A percentile compares a stretch with the other conserved stretches of the same genome.
phyloP scores from a whole-genome alignment of 2,329 filamentous ascomycete species.

The Ophiostoma angusticollis region DNA sequence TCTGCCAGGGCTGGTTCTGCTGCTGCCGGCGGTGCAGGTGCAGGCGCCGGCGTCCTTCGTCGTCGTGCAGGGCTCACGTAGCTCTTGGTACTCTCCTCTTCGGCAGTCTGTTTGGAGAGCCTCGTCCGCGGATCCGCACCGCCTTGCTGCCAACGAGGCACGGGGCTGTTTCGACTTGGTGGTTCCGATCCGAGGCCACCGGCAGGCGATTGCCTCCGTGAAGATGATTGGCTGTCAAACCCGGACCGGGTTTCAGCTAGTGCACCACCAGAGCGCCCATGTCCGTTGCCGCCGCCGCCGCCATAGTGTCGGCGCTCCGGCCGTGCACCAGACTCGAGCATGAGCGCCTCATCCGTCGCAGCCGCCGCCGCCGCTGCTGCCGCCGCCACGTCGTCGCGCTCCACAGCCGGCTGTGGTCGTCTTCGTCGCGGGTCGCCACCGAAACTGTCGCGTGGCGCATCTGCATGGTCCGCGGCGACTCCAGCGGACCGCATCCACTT shows the following conservation, averaged over 20 bases:
- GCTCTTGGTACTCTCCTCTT: conserved; percentile 68
- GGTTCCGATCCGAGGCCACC: conserved; percentile 18
- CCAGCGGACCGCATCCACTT: conserved; percentile 86
- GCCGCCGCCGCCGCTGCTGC: not conserved
- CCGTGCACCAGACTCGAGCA: conserved; percentile 56
- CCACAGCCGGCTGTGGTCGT: too few relatives aligned
- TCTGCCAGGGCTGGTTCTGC: conserved; percentile 16
- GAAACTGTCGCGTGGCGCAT: conserved; percentile 14
- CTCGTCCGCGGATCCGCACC: conserved; percentile 41
- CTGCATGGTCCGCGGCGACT: conserved; percentile 27
- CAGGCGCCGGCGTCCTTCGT: conserved; percentile 44
- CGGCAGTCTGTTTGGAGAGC: conserved; percentile 58
- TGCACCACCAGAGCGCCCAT: too few relatives aligned
- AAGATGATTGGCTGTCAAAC: conserved; percentile 18
- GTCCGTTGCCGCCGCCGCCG: conserved; percentile 15
- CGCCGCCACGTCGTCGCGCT: too few relatives aligned
- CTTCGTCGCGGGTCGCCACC: not conserved
- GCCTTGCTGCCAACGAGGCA: conserved; percentile 49
- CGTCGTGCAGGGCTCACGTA: conserved; percentile 80
- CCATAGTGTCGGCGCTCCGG: conserved; percentile 28
- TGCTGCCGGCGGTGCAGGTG: conserved; percentile 21
- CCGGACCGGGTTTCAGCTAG: conserved; percentile 22
- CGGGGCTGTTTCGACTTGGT: conserved; percentile 29
- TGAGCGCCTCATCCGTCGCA: conserved; percentile 60
- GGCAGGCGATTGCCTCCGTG: conserved; percentile 38